Evolutionary conservation across 495 filamentous ascomycete species (phyloP), one percentile per base, ranked within the genome.

Genomic region (Coniosporium apollinis): DNA sequence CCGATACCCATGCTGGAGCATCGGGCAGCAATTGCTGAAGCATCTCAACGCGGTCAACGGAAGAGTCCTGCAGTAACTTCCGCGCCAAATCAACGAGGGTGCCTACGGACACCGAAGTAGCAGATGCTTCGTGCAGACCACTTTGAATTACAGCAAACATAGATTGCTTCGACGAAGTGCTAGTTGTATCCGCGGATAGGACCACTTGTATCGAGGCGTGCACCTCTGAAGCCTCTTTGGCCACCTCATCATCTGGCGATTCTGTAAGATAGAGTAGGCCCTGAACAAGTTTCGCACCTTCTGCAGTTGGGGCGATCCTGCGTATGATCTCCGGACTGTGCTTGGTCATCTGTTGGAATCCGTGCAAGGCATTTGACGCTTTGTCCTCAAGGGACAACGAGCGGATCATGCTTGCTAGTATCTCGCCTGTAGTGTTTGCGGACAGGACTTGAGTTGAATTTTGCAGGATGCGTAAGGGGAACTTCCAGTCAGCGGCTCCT

Each of bases 261-360:
- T 79, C 71, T 14, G 66, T 55, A 5, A 79, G 53, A 32, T 62
- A 65, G 0, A 80, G 49, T 6, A 82, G 45, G 28, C 61, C 66
- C 18, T 61, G 66, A 11, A 73, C 54, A 30, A 80, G 39, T 28
- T 61, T 59, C 3, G 66, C 63, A 11, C 72, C 72, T 40, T 65
- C 36, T 7, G 50, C 29, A 1, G 48, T 47, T 4, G 41, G 25
- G 2, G 56, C 16, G 28, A 58, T 59, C 0, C 20, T 18, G 29
- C 49, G 52, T 6, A 66, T 6, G 11, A 49, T 22, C 10, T 38
- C 22, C 10, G 37, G 37, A 44, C 48, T 57, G 1, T 43, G 34
- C 30, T 49, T 52, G 1, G 45, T 16, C 14, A 57, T 34, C 11
- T 44, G 33, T n/a, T 58, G 48, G 16, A 66, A 28, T 7, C 55